Evolutionary conservation across 768 basidiomycete species (phyloP).

Genomic region (Psilocybe subaeruginosa): DNA sequence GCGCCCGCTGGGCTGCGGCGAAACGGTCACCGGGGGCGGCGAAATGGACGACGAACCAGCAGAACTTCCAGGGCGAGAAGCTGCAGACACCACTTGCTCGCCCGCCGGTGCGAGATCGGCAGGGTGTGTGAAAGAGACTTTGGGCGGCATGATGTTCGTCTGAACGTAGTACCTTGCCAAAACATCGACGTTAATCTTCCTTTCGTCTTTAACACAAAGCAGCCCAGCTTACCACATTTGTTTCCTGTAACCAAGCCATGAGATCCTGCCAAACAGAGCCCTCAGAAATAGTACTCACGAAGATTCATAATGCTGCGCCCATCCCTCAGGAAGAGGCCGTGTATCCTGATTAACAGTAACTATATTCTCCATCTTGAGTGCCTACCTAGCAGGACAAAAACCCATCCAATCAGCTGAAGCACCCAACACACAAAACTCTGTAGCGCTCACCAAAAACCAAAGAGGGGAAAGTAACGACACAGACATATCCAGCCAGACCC

Average conservation of each 20-base stretch:
- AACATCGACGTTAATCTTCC: background rate
- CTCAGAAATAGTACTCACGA: slow-evolving; percentile 24
- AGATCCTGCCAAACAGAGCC: background rate
- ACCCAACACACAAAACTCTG: background rate
- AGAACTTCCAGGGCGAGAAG: slow-evolving; percentile 1
- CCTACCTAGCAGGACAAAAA: background rate
- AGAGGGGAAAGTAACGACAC: background rate
- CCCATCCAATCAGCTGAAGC: background rate
- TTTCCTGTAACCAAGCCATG: slow-evolving; percentile 15
- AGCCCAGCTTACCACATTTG: slow-evolving; percentile 22
- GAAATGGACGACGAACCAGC: background rate
- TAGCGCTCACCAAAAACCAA: background rate
- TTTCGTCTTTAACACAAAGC: background rate
- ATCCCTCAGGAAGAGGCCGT: slow-evolving; percentile 34
- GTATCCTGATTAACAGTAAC: slow-evolving; percentile 13
- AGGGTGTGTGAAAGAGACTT: slow-evolving; percentile 38
- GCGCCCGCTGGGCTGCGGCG: slow-evolving; percentile 19
- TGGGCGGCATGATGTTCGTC: slow-evolving; percentile 30
- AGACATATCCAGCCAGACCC: background rate
- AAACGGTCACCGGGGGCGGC: slow-evolving; percentile 3
- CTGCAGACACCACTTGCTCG: slow-evolving; percentile 16
- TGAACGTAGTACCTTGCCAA: slow-evolving; percentile 37
- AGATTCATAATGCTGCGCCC: slow-evolving; percentile 36
- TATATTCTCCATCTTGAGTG: background rate
- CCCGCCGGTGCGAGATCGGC: slow-evolving; percentile 17